These are phyloP conservation scores for Grosmannia serpens DNA, from an alignment of 2,329 filamentous ascomycete species.

Conservation along the genomic window DNA sequence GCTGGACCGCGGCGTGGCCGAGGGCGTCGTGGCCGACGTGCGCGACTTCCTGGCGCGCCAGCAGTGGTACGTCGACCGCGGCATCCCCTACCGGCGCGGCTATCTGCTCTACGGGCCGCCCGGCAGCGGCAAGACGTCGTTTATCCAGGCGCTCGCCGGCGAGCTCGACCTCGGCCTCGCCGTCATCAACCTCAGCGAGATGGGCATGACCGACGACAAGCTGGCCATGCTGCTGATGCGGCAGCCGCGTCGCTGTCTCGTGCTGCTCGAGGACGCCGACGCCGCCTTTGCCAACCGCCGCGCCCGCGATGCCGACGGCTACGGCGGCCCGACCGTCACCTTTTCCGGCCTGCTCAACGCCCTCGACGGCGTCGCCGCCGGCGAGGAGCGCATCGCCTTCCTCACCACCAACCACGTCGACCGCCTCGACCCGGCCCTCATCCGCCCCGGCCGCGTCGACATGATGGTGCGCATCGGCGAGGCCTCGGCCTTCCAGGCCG, in stretches of 20 bases:
- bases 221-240: slow-evolving; percentile 78
- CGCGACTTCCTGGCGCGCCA: slow-evolving; percentile 68
- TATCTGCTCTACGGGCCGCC: slow-evolving; percentile 85
- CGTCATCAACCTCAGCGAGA: slow-evolving; percentile 81
- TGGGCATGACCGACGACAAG: slow-evolving; percentile 81
- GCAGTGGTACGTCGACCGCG: slow-evolving; percentile 88
- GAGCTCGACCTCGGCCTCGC: slow-evolving; percentile 86
- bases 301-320: slow-evolving; percentile 69
- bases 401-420: slow-evolving; percentile 93
- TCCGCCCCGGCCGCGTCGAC: slow-evolving; percentile 85
- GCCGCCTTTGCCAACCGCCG: slow-evolving; percentile 78
- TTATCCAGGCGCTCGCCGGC: slow-evolving; percentile 91
- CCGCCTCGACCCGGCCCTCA: slow-evolving; percentile 74
- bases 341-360: slow-evolving; percentile 85
- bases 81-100: slow-evolving; percentile 81
- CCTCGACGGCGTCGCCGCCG: slow-evolving; percentile 83
- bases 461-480: slow-evolving; percentile 86
- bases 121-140: slow-evolving; percentile 87
- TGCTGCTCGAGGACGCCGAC: slow-evolving; percentile 83
- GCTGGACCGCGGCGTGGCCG: slow-evolving; percentile 71
- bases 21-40: slow-evolving; percentile 68
- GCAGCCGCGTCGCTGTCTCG: slow-evolving; percentile 68
- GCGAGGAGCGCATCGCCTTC: slow-evolving; percentile 88
- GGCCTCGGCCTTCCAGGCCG: slow-evolving; percentile 75
- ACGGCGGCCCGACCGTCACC: slow-evolving; percentile 77